These are phyloP conservation scores for Quercus aquifolioides DNA, from an alignment of 306 rosid species.

Conservation along the genomic window DNA sequence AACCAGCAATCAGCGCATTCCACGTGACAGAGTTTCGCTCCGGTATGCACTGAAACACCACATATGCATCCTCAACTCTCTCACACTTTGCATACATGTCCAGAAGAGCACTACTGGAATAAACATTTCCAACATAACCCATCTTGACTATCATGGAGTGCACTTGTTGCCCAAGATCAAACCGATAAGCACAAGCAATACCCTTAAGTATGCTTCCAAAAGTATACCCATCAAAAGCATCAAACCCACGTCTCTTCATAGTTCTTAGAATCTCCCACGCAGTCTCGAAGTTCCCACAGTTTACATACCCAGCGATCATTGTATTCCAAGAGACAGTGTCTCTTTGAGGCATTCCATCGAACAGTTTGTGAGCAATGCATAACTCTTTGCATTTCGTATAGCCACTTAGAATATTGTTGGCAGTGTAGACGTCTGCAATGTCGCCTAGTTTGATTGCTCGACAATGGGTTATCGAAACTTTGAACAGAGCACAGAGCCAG, in stretches of 20 bases:
- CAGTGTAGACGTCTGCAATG: conserved; percentile 39
- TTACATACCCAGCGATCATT: conserved; percentile 49
- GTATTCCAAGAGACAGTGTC: conserved; percentile 84
- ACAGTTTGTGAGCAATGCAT: conserved; percentile 42
- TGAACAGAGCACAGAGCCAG: conserved; percentile 29
- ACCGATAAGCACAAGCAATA: conserved; percentile 28
- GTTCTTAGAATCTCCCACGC: conserved; percentile 38
- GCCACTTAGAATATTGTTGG: conserved; percentile 55
- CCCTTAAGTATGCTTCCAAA: conserved; percentile 81
- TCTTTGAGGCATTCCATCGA: conserved; percentile 58
- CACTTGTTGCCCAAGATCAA: conserved; percentile 53
- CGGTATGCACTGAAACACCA: conserved; percentile 42
- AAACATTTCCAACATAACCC: conserved; percentile 46
- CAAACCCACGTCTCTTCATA: conserved; percentile 50
- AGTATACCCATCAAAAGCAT: conserved; percentile 48
- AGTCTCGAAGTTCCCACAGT: conserved; percentile 29
- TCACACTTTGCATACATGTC: conserved; percentile 90
- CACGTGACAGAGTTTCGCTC: conserved; percentile 59
- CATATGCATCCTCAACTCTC: conserved; percentile 56
- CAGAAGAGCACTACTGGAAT: conserved; percentile 65
- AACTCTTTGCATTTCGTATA: conserved; percentile 38
- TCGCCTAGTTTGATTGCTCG: conserved; percentile 54
- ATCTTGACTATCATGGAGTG: conserved; percentile 60
- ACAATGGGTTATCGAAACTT: conserved; percentile 45
- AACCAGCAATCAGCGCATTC: conserved; percentile 73